Conservation (phyloP, 441 rosid genomes). For the Syzygium malaccense region DNA sequence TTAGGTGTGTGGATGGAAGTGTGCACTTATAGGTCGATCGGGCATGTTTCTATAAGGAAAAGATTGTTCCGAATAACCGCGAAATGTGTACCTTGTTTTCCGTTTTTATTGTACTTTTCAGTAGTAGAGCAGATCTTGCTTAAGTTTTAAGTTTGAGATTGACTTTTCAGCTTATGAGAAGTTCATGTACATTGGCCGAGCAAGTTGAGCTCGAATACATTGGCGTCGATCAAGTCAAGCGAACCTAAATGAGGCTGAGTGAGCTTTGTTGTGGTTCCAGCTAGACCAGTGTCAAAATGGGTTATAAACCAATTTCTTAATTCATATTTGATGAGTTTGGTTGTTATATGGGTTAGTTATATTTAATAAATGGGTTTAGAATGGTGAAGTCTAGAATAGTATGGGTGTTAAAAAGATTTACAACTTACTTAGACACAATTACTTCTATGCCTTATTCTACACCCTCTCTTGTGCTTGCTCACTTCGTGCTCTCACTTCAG, state of each 20-base stretch:
- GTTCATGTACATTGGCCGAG: background rate
- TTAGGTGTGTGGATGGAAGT: background rate
- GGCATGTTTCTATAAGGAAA: background rate
- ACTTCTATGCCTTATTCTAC: too few relatives aligned
- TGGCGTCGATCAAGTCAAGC: fast-evolving
- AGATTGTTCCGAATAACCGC: background rate
- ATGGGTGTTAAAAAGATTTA: too few relatives aligned
- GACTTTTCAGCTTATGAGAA: background rate
- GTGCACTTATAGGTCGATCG: background rate
- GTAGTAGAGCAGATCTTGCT: background rate
- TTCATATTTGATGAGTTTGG: too few relatives aligned
- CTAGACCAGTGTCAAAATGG: too few relatives aligned
- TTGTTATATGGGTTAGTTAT: too few relatives aligned
- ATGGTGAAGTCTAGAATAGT: too few relatives aligned
- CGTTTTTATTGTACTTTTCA: background rate
- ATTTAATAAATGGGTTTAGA: too few relatives aligned
- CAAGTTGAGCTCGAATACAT: background rate
- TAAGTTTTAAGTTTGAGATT: background rate
- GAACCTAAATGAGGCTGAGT: background rate
- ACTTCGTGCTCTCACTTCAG: too few relatives aligned
- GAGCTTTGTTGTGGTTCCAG: background rate
- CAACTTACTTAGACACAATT: too few relatives aligned
- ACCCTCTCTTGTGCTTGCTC: too few relatives aligned
- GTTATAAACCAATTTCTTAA: too few relatives aligned
- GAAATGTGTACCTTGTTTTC: background rate